Evolutionary conservation across 345 rosid species (phyloP), one percentile per base, ranked within the genome.

Genomic region (Kernera saxatilis): DNA sequence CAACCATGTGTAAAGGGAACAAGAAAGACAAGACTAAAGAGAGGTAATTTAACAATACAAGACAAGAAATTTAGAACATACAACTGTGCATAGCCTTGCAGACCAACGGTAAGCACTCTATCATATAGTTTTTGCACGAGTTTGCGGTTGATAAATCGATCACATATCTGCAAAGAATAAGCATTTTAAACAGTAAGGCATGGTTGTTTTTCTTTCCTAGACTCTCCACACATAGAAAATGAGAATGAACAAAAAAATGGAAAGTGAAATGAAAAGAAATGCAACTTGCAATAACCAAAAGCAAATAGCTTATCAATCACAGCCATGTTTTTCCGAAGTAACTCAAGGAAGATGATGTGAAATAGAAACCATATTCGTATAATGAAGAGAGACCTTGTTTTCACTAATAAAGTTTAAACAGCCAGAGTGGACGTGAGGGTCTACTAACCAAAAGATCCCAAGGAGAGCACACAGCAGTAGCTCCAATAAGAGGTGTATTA

Each of bases 361-460:
- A 35, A 64, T 22, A 9, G 45, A 27, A 73, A 36, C 56, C 22
- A 33, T 51, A 52, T 29, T 22, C 10, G 14, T 51, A 40, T 29
- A 45, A 30, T 41, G 40, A 56, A 45, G 26, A 36, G 57, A 50
- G 26, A 21, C 2, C 9, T 21, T 25, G 29, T 60, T 43, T 63
- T 21, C 30, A 56, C 13, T 35, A 32, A 10, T n/a, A 9, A 14
- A 18, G 10, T 10, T 45, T 22, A 53, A 54, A 11, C 8, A 33
- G 33, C 52, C 11, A 48, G 26, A 67, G 15, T 45, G 51, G 35
- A 10, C 4, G n/a, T 57, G 60, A 40, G 26, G 17, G 21, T 69
- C 4, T 30, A 71, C 97, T 86, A 74, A 93, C 98, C 97, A 93
- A 71, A 69, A 93, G 92, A 83, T 91, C 98, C 96, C 96, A 91